phyloP scores from a whole-genome alignment of 108 stramenopile genomes.

The Cyclostephanos invisitatus region DNA sequence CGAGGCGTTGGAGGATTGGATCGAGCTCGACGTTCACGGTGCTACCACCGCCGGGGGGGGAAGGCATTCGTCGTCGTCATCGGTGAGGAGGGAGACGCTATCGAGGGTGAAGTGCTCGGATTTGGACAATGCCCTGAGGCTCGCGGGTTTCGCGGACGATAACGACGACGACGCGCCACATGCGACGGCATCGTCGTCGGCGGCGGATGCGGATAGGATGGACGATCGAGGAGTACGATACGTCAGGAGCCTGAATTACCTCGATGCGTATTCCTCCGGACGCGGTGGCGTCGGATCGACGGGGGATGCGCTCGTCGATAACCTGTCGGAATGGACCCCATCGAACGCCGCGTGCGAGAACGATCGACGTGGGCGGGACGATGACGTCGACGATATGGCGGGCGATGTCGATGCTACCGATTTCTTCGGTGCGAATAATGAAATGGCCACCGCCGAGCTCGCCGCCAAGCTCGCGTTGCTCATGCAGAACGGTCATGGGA shows the following conservation, averaged over 20 bases:
- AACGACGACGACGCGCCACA: not conserved
- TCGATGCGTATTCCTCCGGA: conserved; percentile 33
- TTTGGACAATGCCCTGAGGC: conserved; percentile 6
- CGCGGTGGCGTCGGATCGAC: conserved; percentile 1
- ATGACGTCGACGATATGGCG: conserved; percentile 8
- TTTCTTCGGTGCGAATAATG: not conserved
- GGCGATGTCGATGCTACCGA: conserved; percentile 4
- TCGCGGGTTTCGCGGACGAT: conserved; percentile 10
- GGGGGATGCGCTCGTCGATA: conserved; percentile 3
- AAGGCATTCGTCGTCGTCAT: not conserved
- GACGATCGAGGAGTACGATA: conserved; percentile 27
- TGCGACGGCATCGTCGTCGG: not conserved
- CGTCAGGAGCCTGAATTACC: conserved; percentile 67
- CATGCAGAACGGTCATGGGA: conserved; percentile 60
- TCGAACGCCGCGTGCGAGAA: not conserved
- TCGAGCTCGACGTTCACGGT: conserved; percentile 63
- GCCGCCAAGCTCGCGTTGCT: conserved; percentile 58
- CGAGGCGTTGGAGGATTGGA: conserved; percentile 89
- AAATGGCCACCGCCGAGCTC: conserved; percentile 45
- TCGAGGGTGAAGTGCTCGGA: conserved; percentile 34
- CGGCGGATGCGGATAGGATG: too few species aligned
- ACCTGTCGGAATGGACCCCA: conserved; percentile 22
- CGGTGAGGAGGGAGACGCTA: conserved; percentile 36
- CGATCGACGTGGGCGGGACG: not conserved
- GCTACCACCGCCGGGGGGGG: conserved; percentile 2